These are phyloP conservation scores for Hygrocybe coccinea DNA, from an alignment of 768 basidiomycete species.

Conservation along the genomic window DNA sequence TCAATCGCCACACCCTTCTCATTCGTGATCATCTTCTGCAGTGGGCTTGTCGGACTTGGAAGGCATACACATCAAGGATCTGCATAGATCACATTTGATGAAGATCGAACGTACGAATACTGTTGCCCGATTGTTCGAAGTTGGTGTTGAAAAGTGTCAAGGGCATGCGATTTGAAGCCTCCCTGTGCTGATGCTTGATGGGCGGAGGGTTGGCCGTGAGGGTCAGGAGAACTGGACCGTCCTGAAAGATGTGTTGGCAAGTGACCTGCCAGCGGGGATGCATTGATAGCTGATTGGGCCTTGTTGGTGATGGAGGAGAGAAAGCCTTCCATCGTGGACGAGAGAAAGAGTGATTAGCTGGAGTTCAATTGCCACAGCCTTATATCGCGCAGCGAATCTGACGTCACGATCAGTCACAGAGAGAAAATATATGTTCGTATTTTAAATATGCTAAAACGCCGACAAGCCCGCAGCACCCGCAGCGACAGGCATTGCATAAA, in stretches of 20 bases:
- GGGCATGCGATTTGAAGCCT: constrained; percentile 47
- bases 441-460: neutral
- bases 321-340: constrained; percentile 51
- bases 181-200: constrained; percentile 41
- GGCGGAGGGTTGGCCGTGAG: constrained; percentile 35
- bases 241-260: constrained; percentile 35
- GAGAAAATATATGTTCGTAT: neutral
- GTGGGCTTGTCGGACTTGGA: constrained; percentile 52
- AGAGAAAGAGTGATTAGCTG: constrained; percentile 11
- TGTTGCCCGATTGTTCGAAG: constrained; percentile 70
- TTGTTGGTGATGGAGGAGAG: constrained; percentile 68
- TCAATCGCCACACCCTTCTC: constrained; percentile 77
- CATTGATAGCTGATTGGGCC: constrained; percentile 65
- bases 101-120: constrained; percentile 50
- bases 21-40: constrained; percentile 75
- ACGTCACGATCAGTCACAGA: neutral
- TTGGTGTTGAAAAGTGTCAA: constrained; percentile 66
- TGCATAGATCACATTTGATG: neutral
- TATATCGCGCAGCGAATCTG: constrained; percentile 15
- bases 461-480: neutral
- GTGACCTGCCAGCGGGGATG: constrained; percentile 54
- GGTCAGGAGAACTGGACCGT: constrained; percentile 36
- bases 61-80: constrained; percentile 10
- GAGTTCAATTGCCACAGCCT: constrained; percentile 5
- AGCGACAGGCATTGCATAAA: neutral